Base-by-base conservation (phyloP, 257 asterid species). In the Thymus mandschuricus region DNA sequence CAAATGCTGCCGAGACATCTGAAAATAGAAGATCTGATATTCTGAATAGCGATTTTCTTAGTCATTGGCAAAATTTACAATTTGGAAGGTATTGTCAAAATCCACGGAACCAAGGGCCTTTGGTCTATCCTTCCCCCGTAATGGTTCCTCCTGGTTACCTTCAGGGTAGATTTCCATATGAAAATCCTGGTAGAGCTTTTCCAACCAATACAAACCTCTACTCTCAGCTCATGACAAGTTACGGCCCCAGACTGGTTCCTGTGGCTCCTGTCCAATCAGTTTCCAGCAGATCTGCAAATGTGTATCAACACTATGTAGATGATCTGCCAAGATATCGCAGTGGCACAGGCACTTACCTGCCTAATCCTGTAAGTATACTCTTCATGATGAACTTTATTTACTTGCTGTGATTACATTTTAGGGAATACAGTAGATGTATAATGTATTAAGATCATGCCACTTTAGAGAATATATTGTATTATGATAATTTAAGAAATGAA, bases 281-380 rank as follows among this genome's bases (percentile, higher is more conserved):
- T 75, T 57, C 99, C 9, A 68, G 66, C 73, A 84, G 92, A 79
- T 89, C 94, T 75, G 81, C 86, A 38, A 86, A 82, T 79, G 72
- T 84, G 69, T 95, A 85, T 84, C 99, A 83, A 68, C 83, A 49
- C 29, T 86, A 81, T 76, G 76, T 77, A 33, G 98, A 95, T 73
- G 97, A 87, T 63, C 72, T 87, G 82, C 98, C 97, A 33, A 85
- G 96, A 81, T 85, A 84, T 68, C 96, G 96, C 64, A 86, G 89
- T 28, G 99, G 99, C 82, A 95, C 99, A 29, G 99, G 99, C 75
- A 92, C 97, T 43, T 95, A 92, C 83, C 85, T 92, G 78, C 99
- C 99, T 27, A 90, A 92, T 87, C 97, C 95, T 73, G 99, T 95
- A 83, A 92, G 98, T n/a, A 70, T 78, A 11, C 33, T 71, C 68